These are phyloP conservation scores for Amauroascus niger DNA, from an alignment of 2,329 filamentous ascomycete species.

Conservation along the genomic window DNA sequence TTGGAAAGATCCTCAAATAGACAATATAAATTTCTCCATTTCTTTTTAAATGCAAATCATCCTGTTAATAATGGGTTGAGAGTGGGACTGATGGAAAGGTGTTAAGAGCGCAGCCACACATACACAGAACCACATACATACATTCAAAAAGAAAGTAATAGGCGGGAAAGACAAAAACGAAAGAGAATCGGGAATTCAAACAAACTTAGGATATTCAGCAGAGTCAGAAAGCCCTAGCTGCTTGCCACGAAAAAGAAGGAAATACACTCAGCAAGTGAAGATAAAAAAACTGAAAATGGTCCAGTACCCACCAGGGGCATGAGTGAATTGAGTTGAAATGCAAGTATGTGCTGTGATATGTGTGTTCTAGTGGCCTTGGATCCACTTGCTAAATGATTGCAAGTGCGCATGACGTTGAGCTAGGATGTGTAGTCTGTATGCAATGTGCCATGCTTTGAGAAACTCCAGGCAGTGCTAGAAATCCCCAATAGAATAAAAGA, in stretches of 20 bases:
- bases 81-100: background rate
- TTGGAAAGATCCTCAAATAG: background rate
- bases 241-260: background rate
- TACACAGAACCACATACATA: conserved; percentile 2
- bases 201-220: background rate
- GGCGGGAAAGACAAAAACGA: background rate
- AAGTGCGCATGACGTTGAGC: background rate
- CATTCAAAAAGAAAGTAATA: conserved; percentile 6
- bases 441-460: background rate
- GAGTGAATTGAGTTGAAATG: background rate
- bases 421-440: background rate
- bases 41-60: background rate
- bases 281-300: background rate
- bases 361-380: background rate
- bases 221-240: background rate
- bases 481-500: background rate
- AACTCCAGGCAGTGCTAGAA: background rate
- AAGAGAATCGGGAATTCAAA: background rate
- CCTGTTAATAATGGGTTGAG: background rate
- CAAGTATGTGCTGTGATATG: background rate
- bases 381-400: background rate
- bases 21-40: background rate
- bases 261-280: background rate
- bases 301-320: background rate
- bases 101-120: conserved; percentile 1